Percentiles rank a stretch among this genome's conserved stretches.
These are phyloP conservation scores for Sporothrix phasma DNA, from an alignment of 2,329 filamentous ascomycete species.

Conservation along the genomic window DNA sequence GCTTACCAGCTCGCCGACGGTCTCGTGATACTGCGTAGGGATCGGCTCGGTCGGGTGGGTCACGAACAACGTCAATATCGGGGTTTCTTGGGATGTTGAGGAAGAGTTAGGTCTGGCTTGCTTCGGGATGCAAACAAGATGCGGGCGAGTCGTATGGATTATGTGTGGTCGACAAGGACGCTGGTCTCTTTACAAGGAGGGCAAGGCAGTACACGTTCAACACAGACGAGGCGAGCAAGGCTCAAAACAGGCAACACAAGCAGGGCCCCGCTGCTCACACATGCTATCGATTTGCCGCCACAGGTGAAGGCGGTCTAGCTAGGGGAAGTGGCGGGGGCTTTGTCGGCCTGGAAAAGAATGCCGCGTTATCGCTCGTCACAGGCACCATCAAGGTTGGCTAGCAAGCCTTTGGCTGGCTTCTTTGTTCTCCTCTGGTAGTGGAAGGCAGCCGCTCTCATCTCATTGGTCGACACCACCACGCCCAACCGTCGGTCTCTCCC, in stretches of 20 bases:
- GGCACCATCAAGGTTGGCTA: not conserved
- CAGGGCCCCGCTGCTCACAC: not conserved
- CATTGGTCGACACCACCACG: not conserved
- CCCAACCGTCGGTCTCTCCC: not conserved
- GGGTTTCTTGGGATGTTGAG: not conserved
- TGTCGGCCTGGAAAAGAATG: not conserved
- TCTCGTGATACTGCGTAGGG: not conserved
- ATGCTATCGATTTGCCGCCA: not conserved
- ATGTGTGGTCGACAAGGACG: not conserved
- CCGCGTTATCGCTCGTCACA: not conserved
- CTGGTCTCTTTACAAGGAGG: not conserved
- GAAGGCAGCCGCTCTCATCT: not conserved
- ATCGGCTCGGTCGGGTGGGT: not conserved
- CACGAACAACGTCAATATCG: too few species aligned
- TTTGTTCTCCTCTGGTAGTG: too few species aligned
- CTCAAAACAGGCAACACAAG: too few species aligned
- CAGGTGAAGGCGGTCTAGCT: conserved; percentile 3
- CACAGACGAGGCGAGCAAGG: too few species aligned
- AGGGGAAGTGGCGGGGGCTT: not conserved
- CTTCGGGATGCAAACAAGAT: not conserved
- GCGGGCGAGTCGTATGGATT: not conserved
- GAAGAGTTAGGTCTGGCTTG: not conserved
- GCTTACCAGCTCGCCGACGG: not conserved
- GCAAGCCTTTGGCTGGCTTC: not conserved
- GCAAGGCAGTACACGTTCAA: not conserved